Evolutionary conservation across 2,329 filamentous ascomycete genomes (phyloP).

Genomic region (Didymella exigua): DNA sequence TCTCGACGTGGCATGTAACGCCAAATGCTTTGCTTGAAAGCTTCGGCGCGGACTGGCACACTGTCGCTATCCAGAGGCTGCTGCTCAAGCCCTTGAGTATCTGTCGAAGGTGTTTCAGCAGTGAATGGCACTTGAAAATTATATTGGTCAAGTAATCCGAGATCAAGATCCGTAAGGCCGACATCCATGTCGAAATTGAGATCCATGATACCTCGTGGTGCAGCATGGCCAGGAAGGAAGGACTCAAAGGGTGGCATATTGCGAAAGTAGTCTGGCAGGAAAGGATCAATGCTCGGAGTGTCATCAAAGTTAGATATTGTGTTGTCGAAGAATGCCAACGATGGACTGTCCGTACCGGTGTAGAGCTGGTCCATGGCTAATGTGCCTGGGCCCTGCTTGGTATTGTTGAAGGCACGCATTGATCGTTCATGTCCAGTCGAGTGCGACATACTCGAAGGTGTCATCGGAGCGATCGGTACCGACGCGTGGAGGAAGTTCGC

Average conservation of each 20-base stretch:
- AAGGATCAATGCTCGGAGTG: conserved; percentile 24
- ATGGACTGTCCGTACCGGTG: conserved; percentile 6
- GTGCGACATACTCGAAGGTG: background rate
- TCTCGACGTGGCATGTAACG: conserved; percentile 49
- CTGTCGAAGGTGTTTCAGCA: conserved; percentile 33
- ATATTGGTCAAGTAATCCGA: conserved; percentile 54
- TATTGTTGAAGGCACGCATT: background rate
- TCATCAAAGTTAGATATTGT: conserved; percentile 21
- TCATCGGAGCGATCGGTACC: conserved; percentile 5
- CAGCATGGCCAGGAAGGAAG: conserved; percentile 47
- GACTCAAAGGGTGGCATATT: conserved; percentile 39
- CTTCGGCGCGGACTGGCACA: conserved; percentile 34
- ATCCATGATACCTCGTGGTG: conserved; percentile 53
- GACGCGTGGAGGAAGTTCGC: conserved; percentile 5
- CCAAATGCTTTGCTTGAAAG: conserved; percentile 54
- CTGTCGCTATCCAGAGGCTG: conserved; percentile 26
- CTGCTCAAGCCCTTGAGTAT: conserved; percentile 23
- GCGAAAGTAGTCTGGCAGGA: conserved; percentile 37
- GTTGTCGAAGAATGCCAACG: conserved; percentile 24
- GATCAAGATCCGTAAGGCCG: conserved; percentile 53
- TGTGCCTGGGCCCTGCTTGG: conserved; percentile 11
- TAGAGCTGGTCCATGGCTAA: conserved; percentile 16
- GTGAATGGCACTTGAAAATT: conserved; percentile 53
- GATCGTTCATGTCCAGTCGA: background rate
- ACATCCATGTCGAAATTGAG: conserved; percentile 54